Base-by-base conservation (phyloP, 2,329 filamentous ascomycete genomes). In the Tolypocladium endophyticum region DNA sequence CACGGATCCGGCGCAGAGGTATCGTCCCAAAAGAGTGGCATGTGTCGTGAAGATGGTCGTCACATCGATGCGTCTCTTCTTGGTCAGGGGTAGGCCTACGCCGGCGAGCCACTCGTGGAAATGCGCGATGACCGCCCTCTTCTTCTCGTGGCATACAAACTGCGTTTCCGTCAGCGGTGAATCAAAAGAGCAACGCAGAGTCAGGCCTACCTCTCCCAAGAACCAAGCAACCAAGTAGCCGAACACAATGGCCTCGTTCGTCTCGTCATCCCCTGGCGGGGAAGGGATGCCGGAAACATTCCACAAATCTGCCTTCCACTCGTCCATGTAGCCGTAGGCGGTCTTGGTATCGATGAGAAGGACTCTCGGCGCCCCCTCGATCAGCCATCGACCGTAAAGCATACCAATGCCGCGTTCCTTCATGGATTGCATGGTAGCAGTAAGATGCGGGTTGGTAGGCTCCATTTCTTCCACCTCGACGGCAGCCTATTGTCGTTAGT, bases 31-130 rank as follows among this genome's bases (percentile, higher is more conserved):
- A 14, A 99, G 83, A 7, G 94, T 97, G 30, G 94, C 94, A 76
- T 97, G 94, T 2, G 94, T 99, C 50, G 94, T 99, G 79, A 97
- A 97, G 73, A 97, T 97, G 66, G 94, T 97, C 23, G 94, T 97
- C 57, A 97, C 84, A 71, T 97, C 94, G 74, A 97, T 97, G 70
- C 89, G 89, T 62, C 94, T 87, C 82, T 90, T 96, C 79, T 95
- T 96, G 77, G 87, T 88, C 65, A 97, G 82, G 33, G 94, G 94
- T 39, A 97, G 81, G 57, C 90, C 93, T 56, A 97, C 94, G 75
- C 93, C 94, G 14, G 94, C 88, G 59, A 99, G 84, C 94, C 94
- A 99, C 76, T 99, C 94, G 79, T 99, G 94, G 79, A 97, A 97
- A 75, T 99, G 94, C 59, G 92, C 94, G 74, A 97, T 94, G 64